Evolutionary conservation across 768 basidiomycete genomes (phyloP), one percentile per base, ranked within the genome.

Genomic region (Termitomyces sp.): DNA sequence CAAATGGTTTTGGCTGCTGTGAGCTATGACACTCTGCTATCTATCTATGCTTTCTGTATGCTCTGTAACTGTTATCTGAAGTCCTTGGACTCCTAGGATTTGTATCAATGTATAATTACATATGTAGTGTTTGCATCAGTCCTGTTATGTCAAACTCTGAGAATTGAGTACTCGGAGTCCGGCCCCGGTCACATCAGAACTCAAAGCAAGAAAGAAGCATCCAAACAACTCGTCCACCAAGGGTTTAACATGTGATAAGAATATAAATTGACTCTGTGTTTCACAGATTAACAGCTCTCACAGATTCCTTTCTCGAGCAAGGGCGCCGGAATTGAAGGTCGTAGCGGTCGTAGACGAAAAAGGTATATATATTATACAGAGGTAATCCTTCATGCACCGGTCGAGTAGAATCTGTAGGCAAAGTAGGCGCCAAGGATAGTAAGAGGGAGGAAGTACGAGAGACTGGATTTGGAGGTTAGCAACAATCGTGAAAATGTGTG

Each of bases 391-490:
- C 76, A 83, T 69, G 77, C 73, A 48, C 78, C 81, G 45, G 79
- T 76, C 45, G 78, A 74, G 74, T 93, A 93, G 75, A 81, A 88
- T 64, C 92, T 84, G 86, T 87, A 96, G 52, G 87, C 94, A 67
- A 96, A 90, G 86, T 94, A 96, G 53, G 83, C 94, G 63, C 84
- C 91, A 50, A 96, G 77, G 32, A 92, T 75, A 49, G 79, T 84
- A 45, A 96, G 81, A 57, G 95, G 95, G 24, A 94, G 70, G 69
- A 95, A 86, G 83, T 94, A 96, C 82, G 91, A 87, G 73, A 89
- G 59, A 74, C 89, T 91, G 68, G 46, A 22, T 45, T 11, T 38
- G 49, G 54, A 50, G 35, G 22, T 55, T 36, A 61, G 53, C 59
- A 65, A 58, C 22, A 28, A 24, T 55, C 49, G 44, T 49, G 66